Evolutionary conservation across 2,329 filamentous ascomycete species (phyloP).

Genomic region (Diaporthe destruens): DNA sequence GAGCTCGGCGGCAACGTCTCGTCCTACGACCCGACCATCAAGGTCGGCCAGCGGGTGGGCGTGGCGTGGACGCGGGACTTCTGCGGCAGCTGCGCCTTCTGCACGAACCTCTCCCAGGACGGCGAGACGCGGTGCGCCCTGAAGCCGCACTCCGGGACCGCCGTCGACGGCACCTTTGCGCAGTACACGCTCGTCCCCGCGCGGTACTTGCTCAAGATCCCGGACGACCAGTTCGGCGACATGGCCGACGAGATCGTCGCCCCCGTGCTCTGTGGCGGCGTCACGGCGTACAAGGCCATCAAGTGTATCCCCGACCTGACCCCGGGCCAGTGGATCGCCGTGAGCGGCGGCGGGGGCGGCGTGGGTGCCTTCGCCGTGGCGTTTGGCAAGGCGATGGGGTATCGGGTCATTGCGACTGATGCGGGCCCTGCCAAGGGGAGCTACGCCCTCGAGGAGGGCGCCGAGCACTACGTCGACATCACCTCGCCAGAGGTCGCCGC

Average conservation of each 20-base stretch:
- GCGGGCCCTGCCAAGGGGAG: constrained; percentile 49
- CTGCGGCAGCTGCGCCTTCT: constrained; percentile 52
- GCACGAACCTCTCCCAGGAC: constrained; percentile 45
- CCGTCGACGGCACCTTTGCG: constrained; percentile 55
- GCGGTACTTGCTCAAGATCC: constrained; percentile 51
- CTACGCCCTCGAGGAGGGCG: constrained; percentile 50
- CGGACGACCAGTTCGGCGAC: constrained; percentile 46
- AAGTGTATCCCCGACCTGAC: constrained; percentile 48
- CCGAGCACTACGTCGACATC: constrained; percentile 55
- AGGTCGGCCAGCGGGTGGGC: constrained; percentile 53
- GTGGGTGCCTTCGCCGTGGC: constrained; percentile 55
- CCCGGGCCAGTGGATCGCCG: constrained; percentile 53
- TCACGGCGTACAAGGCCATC: constrained; percentile 58
- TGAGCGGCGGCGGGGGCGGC: constrained; percentile 56
- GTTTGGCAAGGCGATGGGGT: constrained; percentile 58
- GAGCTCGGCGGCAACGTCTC: constrained; percentile 52
- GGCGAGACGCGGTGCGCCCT: constrained; percentile 54
- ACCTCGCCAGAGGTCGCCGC: constrained; percentile 33
- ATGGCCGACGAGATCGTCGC: constrained; percentile 54
- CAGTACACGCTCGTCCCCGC: constrained; percentile 54
- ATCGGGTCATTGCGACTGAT: constrained; percentile 55
- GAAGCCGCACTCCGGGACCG: constrained; percentile 51
- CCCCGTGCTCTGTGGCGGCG: constrained; percentile 58
- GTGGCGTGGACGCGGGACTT: constrained; percentile 55
- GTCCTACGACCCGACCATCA: constrained; percentile 44